phyloP scores from a whole-genome alignment of 2,329 filamentous ascomycete species.

The Chrysoporthe austroafricana region DNA sequence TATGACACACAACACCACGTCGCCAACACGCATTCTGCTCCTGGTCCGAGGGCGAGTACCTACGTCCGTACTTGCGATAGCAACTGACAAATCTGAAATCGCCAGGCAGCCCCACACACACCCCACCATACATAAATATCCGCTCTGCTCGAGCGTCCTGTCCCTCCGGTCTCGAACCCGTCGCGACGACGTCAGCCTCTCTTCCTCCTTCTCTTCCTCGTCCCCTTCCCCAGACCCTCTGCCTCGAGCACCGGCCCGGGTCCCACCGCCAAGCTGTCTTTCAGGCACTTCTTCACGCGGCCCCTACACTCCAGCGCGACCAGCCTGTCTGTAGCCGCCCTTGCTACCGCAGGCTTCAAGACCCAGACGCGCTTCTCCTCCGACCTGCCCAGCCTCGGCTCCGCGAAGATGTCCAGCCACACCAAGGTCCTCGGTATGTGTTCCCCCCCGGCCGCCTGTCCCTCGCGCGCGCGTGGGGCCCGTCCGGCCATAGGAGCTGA shows the following conservation, averaged over 20 bases:
- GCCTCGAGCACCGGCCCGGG: conserved; percentile 1
- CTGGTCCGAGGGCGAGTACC: neutral
- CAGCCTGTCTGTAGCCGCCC: conserved; percentile 73
- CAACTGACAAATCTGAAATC: conserved; percentile 9
- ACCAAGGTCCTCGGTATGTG: conserved; percentile 85
- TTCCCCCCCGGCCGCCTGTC: conserved; percentile 15
- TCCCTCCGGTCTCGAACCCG: neutral
- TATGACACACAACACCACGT: neutral
- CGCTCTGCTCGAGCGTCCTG: neutral
- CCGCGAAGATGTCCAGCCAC: conserved; percentile 71
- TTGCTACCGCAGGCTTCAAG: conserved; percentile 67
- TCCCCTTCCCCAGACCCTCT: neutral
- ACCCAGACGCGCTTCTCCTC: conserved; percentile 42
- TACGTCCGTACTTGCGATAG: neutral
- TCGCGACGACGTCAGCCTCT: neutral
- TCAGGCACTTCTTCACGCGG: conserved; percentile 72
- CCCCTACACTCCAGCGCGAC: conserved; percentile 75
- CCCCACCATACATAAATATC: conserved; percentile 11
- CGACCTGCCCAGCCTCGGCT: conserved; percentile 45
- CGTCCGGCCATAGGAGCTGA: neutral
- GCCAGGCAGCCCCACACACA: conserved; percentile 7
- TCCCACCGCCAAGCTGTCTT: conserved; percentile 84
- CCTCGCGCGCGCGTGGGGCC: too few species aligned
- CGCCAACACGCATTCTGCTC: neutral
- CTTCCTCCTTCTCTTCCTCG: neutral